A percentile compares a stretch with the other conserved stretches of the same genome.
These are phyloP conservation scores for Craspedostauros australis DNA, from an alignment of 108 stramenopile species.

Conservation along the genomic window DNA sequence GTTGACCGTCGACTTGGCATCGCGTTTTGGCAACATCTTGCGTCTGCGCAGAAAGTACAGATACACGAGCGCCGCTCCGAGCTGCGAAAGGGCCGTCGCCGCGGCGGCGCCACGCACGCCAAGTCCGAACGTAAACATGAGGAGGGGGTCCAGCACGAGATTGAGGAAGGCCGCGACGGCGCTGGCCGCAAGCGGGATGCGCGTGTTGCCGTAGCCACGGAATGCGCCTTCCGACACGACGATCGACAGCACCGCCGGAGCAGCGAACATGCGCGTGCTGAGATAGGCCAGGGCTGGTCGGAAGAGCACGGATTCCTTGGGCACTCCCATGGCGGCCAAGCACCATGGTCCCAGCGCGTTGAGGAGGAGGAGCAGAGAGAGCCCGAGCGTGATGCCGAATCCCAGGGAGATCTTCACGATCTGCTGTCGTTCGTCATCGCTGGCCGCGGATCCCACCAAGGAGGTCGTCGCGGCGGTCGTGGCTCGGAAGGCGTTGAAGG, in stretches of 20 bases:
- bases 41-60: slow-evolving; percentile 19
- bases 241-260: slow-evolving; percentile 56
- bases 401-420: slow-evolving; percentile 26
- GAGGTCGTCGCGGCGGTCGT: slow-evolving; percentile 63
- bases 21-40: slow-evolving; percentile 25
- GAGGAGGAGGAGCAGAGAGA: slow-evolving; percentile 22
- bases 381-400: slow-evolving; percentile 35
- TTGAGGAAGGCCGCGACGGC: slow-evolving; percentile 51
- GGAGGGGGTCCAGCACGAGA: slow-evolving; percentile 60
- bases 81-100: slow-evolving; percentile 58
- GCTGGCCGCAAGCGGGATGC: slow-evolving; percentile 55
- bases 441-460: slow-evolving; percentile 38
- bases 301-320: slow-evolving; percentile 21
- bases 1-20: not conserved
- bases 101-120: slow-evolving; percentile 72
- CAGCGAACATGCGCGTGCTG: slow-evolving; percentile 43
- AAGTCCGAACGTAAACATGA: slow-evolving; percentile 65
- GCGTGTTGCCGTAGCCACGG: slow-evolving; percentile 71
- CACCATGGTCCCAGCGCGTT: slow-evolving; percentile 19
- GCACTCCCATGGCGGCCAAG: slow-evolving; percentile 62
- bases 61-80: slow-evolving; percentile 40
- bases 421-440: slow-evolving; percentile 12
- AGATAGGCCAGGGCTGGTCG: slow-evolving; percentile 44
- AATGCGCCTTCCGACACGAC: slow-evolving; percentile 75
- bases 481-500: slow-evolving; percentile 76